Base-by-base conservation (phyloP, 176 grass and related monocot genomes). In the Thinopyrum elongatum region DNA sequence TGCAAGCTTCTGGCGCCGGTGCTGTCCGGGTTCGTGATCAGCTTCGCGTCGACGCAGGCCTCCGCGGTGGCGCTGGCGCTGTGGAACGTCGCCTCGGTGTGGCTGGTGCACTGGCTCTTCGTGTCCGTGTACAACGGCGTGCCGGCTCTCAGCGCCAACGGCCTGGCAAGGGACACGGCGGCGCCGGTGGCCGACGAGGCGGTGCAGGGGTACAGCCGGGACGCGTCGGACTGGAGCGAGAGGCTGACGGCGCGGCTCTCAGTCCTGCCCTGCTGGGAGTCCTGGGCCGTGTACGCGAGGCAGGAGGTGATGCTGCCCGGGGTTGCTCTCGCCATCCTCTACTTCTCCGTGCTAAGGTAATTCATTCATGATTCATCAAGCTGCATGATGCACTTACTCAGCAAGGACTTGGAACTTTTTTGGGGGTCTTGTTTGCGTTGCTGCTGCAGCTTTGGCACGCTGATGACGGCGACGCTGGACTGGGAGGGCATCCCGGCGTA, bases 1-100 rank as follows among this genome's bases (percentile, higher is more conserved):
- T 94, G 95, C 85, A 97, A 97, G 82, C 86, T 97, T 36, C 76
- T 97, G 61, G 95, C 90, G 55, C 95, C 95, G 1, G 95, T 91
- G 47, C 80, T 97, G 49, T 85, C 81, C 29, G 92, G 95, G 53
- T 84, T 97, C 35, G 65, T 97, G n/a, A 93, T 97, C 86, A 97
- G 92, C 72, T 97, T 95, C 76, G 83, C 90, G 47, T 95, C 95
- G 0, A 76, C 91, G 58, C 60, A 87, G 74, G 92, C 95, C 25
- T 97, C 92, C 2, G 95, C 95, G 44, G 61, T 79, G 23, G 64
- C 85, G 19, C 89, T 95, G 47, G 88, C 93, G 10, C 29, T 91
- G 16, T 97, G 88, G 88, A 97, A 97, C 80, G 29, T 88, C 38
- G 59, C 71, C 8, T 93, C 89, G 4, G 92, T 97, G 22, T 85